Evolutionary conservation across 495 filamentous ascomycete species (phyloP).

Genomic region (Trichoderma parareesei): DNA sequence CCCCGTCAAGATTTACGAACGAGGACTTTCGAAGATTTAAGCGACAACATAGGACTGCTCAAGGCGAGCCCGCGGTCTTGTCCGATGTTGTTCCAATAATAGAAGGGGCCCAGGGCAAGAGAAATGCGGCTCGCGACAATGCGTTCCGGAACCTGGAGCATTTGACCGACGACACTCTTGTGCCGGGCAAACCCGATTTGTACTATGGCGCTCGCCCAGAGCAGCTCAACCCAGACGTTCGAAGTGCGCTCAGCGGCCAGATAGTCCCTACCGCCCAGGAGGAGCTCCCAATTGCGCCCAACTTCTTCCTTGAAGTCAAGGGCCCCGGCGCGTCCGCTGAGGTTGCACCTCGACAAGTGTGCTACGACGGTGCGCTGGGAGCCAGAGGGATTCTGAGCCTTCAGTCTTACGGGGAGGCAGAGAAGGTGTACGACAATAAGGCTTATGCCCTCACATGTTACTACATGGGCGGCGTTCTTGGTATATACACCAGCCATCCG

Average conservation of each 20-base stretch:
- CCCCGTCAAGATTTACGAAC: slow-evolving; percentile 4
- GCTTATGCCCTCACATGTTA: slow-evolving; percentile 15
- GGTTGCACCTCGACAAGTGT: slow-evolving; percentile 16
- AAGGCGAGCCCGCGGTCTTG: not conserved
- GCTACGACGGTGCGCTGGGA: slow-evolving; percentile 16
- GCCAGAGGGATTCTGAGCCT: slow-evolving; percentile 17
- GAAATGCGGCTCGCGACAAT: slow-evolving; percentile 10
- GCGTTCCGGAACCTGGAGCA: slow-evolving; percentile 13
- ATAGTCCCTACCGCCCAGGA: slow-evolving; percentile 13
- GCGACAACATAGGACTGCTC: slow-evolving; percentile 9
- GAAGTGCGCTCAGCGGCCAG: slow-evolving; percentile 8
- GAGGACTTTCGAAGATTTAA: slow-evolving; percentile 12
- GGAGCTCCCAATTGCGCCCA: slow-evolving; percentile 14
- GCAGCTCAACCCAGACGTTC: slow-evolving; percentile 13
- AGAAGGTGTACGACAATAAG: slow-evolving; percentile 16
- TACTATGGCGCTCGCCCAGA: slow-evolving; percentile 15
- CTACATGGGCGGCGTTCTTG: slow-evolving; percentile 11
- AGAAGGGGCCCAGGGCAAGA: not conserved
- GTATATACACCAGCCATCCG: slow-evolving; percentile 8
- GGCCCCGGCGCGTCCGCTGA: slow-evolving; percentile 14
- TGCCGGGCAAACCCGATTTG: slow-evolving; percentile 14
- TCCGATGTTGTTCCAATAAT: not conserved
- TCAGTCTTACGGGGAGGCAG: slow-evolving; percentile 7
- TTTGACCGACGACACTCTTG: slow-evolving; percentile 13
- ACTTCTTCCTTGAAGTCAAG: slow-evolving; percentile 17